Evolutionary conservation across 2,329 filamentous ascomycete species (phyloP).

Genomic region (Delphinella strobiligena): DNA sequence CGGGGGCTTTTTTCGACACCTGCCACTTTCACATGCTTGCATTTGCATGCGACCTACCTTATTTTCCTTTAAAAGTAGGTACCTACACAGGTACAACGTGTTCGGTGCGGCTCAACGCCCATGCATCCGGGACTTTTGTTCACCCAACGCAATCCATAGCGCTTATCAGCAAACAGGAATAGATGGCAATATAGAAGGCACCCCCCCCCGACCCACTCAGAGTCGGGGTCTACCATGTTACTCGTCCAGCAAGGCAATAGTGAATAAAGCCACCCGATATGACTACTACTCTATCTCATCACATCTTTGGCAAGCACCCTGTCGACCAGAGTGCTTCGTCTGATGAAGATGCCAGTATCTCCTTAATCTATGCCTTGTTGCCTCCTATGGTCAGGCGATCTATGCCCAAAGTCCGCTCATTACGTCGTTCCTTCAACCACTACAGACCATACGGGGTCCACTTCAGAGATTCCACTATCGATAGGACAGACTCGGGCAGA

Average conservation of each 20-base stretch:
- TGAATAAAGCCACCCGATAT: not conserved
- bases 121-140: not conserved
- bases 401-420: constrained; percentile 8
- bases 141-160: constrained; percentile 6
- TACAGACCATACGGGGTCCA: constrained; percentile 5
- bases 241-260: not conserved
- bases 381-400: constrained; percentile 8
- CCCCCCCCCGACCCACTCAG: not conserved
- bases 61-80: too few relatives aligned
- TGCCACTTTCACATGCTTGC: constrained; percentile 1
- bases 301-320: too few relatives aligned
- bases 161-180: not conserved
- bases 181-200: too few relatives aligned
- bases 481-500: constrained; percentile 7
- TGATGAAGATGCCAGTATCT: constrained; percentile 4
- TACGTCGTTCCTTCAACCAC: constrained; percentile 8
- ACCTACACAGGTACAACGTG: too few relatives aligned
- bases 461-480: constrained; percentile 3
- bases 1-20: too few relatives aligned
- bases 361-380: constrained; percentile 7
- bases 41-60: too few relatives aligned
- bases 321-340: too few relatives aligned
- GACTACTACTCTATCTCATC: too few relatives aligned
- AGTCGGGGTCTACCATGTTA: not conserved
- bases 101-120: not conserved